These are phyloP conservation scores for Ochromonas danica DNA, from an alignment of 108 stramenopile genomes.

Conservation along the genomic window DNA sequence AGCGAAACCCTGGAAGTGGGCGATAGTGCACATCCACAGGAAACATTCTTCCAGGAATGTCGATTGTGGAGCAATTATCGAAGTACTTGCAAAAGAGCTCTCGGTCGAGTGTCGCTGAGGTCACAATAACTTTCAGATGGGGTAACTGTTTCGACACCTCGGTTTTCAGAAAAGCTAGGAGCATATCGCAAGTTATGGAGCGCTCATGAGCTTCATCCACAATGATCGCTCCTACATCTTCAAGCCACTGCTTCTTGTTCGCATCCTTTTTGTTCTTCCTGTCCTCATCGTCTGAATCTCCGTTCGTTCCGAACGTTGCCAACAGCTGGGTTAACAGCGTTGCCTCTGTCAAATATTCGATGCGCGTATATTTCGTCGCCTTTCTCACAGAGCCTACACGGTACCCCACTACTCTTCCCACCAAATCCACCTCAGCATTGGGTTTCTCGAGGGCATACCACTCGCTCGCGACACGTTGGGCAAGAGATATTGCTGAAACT, in stretches of 20 bases:
- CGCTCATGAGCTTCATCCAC: slow-evolving; percentile 60
- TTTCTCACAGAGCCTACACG: slow-evolving; percentile 97
- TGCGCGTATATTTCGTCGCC: slow-evolving; percentile 72
- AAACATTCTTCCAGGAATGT: slow-evolving; percentile 51
- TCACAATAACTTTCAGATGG: slow-evolving; percentile 37
- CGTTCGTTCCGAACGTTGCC: slow-evolving; percentile 78
- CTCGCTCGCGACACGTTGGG: slow-evolving; percentile 94
- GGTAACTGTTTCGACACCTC: background rate
- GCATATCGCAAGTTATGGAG: slow-evolving; percentile 50
- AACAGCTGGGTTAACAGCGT: slow-evolving; percentile 90
- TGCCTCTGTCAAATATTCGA: slow-evolving; percentile 96
- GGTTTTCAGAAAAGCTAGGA: slow-evolving; percentile 48
- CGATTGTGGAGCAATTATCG: slow-evolving; percentile 44
- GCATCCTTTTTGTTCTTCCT: too few species aligned
- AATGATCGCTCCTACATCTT: slow-evolving; percentile 39
- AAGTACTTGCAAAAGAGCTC: slow-evolving; percentile 49
- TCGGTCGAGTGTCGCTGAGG: slow-evolving; percentile 56
- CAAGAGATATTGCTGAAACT: slow-evolving; percentile 98
- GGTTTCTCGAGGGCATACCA: background rate
- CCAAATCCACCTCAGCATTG: slow-evolving; percentile 62
- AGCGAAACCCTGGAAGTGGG: too few species aligned
- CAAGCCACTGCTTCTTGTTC: too few species aligned
- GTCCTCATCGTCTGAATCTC: too few species aligned
- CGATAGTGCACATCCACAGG: slow-evolving; percentile 58
- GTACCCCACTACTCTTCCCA: slow-evolving; percentile 92